Percentiles rank a stretch among this genome's conserved stretches.
Conservation (phyloP, 208 protist species). For the Crithidia mellificae region DNA sequence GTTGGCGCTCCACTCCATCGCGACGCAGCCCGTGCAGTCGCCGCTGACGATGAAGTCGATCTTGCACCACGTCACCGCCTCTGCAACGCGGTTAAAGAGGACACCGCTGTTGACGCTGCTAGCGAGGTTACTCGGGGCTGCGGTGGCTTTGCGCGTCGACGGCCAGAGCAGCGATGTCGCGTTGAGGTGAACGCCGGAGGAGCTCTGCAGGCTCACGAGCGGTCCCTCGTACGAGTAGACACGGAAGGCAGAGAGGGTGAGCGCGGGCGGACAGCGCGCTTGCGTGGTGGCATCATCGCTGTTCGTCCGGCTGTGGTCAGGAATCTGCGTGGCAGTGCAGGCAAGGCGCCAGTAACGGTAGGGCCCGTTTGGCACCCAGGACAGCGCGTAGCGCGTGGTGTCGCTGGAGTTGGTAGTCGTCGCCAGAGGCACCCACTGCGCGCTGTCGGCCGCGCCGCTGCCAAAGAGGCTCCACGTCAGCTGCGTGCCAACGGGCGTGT, state of each 20-base stretch:
- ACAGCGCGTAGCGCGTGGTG: conserved; percentile 4
- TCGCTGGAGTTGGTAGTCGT: background rate
- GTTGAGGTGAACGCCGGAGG: conserved; percentile 10
- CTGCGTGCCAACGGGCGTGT: background rate
- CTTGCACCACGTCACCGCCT: conserved; percentile 22
- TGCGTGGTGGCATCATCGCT: background rate
- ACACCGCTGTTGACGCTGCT: conserved; percentile 20
- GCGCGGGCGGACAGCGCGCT: background rate
- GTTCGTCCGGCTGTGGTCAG: background rate
- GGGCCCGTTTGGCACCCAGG: conserved; percentile 26
- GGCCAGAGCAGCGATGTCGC: conserved; percentile 29
- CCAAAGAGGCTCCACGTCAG: conserved; percentile 26
- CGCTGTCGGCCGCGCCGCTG: background rate
- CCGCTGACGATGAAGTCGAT: conserved; percentile 20
- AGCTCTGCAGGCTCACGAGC: conserved; percentile 22
- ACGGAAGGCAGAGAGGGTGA: conserved; percentile 7
- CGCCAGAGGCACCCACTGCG: conserved; percentile 2
- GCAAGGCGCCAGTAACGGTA: conserved; percentile 35
- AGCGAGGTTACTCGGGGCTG: conserved; percentile 2
- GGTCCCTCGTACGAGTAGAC: conserved; percentile 33
- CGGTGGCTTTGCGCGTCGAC: background rate
- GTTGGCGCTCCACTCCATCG: conserved; percentile 53
- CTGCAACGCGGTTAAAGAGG: background rate
- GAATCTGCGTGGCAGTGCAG: background rate
- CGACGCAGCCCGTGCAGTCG: conserved; percentile 17